These are phyloP conservation scores for Trichophyton simii DNA, from an alignment of 2,329 filamentous ascomycete genomes.

Conservation along the genomic window DNA sequence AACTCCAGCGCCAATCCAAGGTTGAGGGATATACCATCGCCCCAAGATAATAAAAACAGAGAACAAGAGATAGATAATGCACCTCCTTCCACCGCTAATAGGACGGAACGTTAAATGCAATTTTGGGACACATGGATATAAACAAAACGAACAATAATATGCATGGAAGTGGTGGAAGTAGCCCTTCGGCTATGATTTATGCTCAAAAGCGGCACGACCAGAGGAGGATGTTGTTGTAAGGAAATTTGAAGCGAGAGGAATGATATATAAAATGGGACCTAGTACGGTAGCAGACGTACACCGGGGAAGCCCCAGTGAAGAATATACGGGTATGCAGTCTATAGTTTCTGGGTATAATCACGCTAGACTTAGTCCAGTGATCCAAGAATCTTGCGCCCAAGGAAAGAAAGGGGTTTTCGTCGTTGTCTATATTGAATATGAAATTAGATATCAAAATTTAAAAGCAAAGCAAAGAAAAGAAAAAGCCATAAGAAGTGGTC, in stretches of 20 bases:
- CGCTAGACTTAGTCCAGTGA: conserved; percentile 14
- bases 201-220: not conserved
- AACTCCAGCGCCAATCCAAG: not conserved
- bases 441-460: not conserved
- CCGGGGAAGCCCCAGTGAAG: no score
- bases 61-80: not conserved
- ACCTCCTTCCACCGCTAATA: not conserved
- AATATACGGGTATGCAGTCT: no score
- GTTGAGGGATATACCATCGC: not conserved
- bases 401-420: conserved; percentile 22
- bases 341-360: no score
- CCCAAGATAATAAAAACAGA: not conserved
- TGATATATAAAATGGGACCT: not conserved
- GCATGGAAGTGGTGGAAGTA: not conserved
- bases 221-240: not conserved
- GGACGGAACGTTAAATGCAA: not conserved
- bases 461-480: not conserved
- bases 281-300: not conserved
- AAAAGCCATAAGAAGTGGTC: not conserved
- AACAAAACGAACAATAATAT: not conserved
- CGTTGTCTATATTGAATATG: not conserved
- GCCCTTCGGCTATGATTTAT: not conserved
- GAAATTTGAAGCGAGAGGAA: not conserved
- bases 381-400: conserved; percentile 27
- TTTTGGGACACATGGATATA: not conserved